Conservation (phyloP, 768 basidiomycete genomes). For the Nevesoporus exiguus region DNA sequence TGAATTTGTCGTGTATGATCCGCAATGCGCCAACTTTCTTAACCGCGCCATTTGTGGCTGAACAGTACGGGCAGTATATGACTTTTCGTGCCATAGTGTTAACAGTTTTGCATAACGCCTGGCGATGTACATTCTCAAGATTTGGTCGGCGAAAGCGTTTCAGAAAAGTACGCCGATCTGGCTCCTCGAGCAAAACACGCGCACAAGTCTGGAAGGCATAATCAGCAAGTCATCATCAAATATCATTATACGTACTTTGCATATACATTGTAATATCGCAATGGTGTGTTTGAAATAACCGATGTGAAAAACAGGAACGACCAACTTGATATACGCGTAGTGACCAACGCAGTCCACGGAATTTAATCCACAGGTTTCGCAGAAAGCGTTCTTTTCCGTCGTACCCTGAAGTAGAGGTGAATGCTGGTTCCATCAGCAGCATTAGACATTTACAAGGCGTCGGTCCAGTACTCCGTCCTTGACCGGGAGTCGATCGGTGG, state of each 20-base stretch:
- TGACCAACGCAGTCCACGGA: conserved; percentile 97
- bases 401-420: conserved; percentile 62
- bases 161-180: conserved; percentile 79
- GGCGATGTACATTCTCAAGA: conserved; percentile 91
- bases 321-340: conserved; percentile 97
- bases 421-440: not conserved
- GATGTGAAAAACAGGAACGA: conserved; percentile 96
- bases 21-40: conserved; percentile 94
- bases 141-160: conserved; percentile 87
- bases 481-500: conserved; percentile 78
- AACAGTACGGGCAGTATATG: conserved; percentile 89
- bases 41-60: conserved; percentile 89
- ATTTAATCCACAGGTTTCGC: conserved; percentile 91
- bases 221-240: not conserved
- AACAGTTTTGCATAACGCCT: conserved; percentile 77
- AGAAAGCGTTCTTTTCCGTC: conserved; percentile 87
- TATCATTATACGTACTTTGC: conserved; percentile 60
- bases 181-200: conserved; percentile 82
- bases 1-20: conserved; percentile 97
- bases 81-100: conserved; percentile 86
- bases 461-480: conserved; percentile 92
- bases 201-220: conserved; percentile 71
- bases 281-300: conserved; percentile 98
- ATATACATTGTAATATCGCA: conserved; percentile 89
- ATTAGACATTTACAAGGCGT: conserved; percentile 60